These are phyloP conservation scores for Ogataea wickerhamii DNA, from an alignment of 805 yeast species.

Conservation along the genomic window DNA sequence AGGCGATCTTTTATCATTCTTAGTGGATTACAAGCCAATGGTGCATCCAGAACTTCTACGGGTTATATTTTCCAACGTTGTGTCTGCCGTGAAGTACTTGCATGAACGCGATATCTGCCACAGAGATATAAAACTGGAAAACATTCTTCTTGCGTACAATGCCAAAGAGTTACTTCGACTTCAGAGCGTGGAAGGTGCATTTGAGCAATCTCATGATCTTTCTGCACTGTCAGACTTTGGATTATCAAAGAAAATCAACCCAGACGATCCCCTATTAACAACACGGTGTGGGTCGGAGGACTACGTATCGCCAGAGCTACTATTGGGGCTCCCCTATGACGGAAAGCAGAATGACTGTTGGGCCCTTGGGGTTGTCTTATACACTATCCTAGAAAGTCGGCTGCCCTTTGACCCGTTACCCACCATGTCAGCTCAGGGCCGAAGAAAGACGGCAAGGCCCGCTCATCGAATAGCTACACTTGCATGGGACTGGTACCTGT, in stretches of 20 bases:
- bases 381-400: slow-evolving; percentile 77
- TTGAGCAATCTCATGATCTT: slow-evolving; percentile 21
- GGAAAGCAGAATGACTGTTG: slow-evolving; percentile 91
- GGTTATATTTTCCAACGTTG: slow-evolving; percentile 67
- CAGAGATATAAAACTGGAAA: slow-evolving; percentile 89
- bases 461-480: slow-evolving; percentile 90
- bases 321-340: slow-evolving; percentile 87
- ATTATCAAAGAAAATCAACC: slow-evolving; percentile 64
- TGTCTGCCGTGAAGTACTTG: slow-evolving; percentile 64
- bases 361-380: slow-evolving; percentile 92
- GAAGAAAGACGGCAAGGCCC: slow-evolving; percentile 50
- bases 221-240: slow-evolving; percentile 86
- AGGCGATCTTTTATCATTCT: slow-evolving; percentile 76
- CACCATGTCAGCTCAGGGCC: slow-evolving; percentile 39
- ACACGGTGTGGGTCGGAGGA: slow-evolving; percentile 97
- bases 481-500: slow-evolving; percentile 81
- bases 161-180: slow-evolving; percentile 31
- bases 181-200: not conserved
- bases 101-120: slow-evolving; percentile 73
- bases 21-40: slow-evolving; percentile 39
- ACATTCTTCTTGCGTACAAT: slow-evolving; percentile 48
- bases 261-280: slow-evolving; percentile 58
- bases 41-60: slow-evolving; percentile 50
- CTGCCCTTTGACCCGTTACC: slow-evolving; percentile 92
- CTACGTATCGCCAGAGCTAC: slow-evolving; percentile 90